Base-by-base conservation (phyloP, 2,329 filamentous ascomycete genomes). In the Calycina herbarum region DNA sequence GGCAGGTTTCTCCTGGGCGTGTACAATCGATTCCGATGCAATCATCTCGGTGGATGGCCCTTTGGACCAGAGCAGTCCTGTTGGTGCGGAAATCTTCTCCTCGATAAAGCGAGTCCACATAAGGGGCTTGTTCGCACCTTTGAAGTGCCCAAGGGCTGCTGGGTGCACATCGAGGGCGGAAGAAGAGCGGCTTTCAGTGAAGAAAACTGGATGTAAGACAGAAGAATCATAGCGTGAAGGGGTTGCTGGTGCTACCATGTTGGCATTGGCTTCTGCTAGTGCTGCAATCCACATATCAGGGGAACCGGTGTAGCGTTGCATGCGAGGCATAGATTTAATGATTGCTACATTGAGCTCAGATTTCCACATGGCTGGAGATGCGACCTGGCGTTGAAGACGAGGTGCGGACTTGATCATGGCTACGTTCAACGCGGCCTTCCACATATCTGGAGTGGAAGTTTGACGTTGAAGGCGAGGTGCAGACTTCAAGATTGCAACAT, bases 121-220 rank as follows among this genome's bases (percentile, higher is more conserved):
- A 48, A n/a, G 11, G 17, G 48, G 27, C 17, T 27, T 57, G 2
- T 17, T 57, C 20, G 33, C 27, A 3, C n/a, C 51, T 27, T 54
- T 13, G 17, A 64, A 42, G 56, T 67, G 40, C 20, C 70, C 70
- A 31, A 69, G 64, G 1, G 70, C 70, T 57, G 71, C 70, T 13
- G 70, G 70, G 51, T 72, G 71, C 38, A 72, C 62, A 40, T 70
- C 62, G 5, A 15, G n/a, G 11, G 61, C 38, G 6, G 20, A 60
- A 8, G 69, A 67, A 57, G 61, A 35, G n/a, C 68, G 61, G 15
- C 64, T 65, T 5, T 64, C 51, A 0, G 69, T 71, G 63, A 71
- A 71, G 65, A 70, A 73, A 0, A 72, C 71, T 3, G 71, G 71
- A 62, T 73, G 71, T 24, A 67, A 54, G 5, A 68, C 64, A 17